A percentile compares a stretch with the other conserved stretches of the same genome.
Conservation (phyloP, 2,329 filamentous ascomycete species). For the Zymoseptoria crescenta region DNA sequence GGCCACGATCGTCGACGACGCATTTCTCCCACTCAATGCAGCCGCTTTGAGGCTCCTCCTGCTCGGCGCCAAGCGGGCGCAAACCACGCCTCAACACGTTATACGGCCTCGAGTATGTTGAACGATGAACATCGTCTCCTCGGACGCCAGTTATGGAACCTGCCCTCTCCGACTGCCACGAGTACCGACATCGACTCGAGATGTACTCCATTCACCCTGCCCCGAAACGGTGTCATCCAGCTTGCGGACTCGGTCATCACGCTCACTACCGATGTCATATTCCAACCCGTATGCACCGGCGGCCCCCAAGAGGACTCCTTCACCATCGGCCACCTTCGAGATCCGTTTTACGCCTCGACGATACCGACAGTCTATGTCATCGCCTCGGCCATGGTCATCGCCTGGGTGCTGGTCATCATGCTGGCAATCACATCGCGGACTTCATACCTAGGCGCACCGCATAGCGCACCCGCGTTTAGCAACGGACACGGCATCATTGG, state of each 20-base stretch:
- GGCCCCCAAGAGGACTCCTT: conserved; percentile 37
- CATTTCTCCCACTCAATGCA: conserved; percentile 5
- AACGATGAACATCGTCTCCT: conserved; percentile 10
- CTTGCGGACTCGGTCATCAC: conserved; percentile 50
- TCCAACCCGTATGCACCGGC: conserved; percentile 50
- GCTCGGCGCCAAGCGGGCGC: conserved; percentile 14
- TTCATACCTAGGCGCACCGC: conserved; percentile 71
- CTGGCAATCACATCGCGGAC: conserved; percentile 91
- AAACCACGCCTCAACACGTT: background rate
- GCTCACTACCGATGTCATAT: conserved; percentile 52
- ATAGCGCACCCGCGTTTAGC: conserved; percentile 36
- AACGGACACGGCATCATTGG: conserved; percentile 80
- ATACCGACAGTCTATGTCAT: conserved; percentile 91
- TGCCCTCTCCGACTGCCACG: conserved; percentile 18
- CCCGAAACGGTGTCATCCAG: conserved; percentile 49
- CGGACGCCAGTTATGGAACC: conserved; percentile 29
- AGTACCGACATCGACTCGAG: conserved; percentile 26
- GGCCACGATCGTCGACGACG: background rate
- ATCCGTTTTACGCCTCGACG: conserved; percentile 89
- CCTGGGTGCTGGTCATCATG: conserved; percentile 89
- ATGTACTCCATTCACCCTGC: conserved; percentile 57
- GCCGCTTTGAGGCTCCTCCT: conserved; percentile 12
- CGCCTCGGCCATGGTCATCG: conserved; percentile 80
- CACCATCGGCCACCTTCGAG: conserved; percentile 59
- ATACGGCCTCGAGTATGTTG: conserved; percentile 13